Evolutionary conservation across 345 rosid genomes (phyloP), one percentile per base, ranked within the genome.

Genomic region (Aethionema arabicum): DNA sequence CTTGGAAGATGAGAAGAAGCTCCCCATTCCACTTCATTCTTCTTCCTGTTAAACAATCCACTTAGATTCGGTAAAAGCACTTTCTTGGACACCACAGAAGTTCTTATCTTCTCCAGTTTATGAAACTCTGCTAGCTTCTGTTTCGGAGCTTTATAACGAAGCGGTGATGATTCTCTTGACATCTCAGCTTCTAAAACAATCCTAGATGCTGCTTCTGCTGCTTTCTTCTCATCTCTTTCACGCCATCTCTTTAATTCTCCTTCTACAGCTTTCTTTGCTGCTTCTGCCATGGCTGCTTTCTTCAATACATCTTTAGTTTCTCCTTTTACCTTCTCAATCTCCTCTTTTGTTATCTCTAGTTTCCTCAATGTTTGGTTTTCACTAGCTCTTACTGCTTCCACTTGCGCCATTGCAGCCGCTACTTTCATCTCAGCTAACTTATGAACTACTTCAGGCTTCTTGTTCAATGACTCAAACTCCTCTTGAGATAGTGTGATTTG

Each of bases 251-350:
- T 74, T 16, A 92, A 93, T 71, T 92, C 98, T 73, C 95, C 98
- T 77, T 92, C 93, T 46, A 92, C 93, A 0, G 95, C 96, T 59
- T 59, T 82, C 82, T 81, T 89, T 21, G 98, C 98, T 40, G 96
- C 93, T 76, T 92, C 95, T 11, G 96, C 95, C 95, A 85, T 92
- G 69, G 86, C 85, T 48, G 96, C 96, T 76, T 79, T 85, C 84
- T 89, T 92, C 67, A 81, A 56, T 21, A 91, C 90, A 13, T 76
- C 89, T 42, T 67, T 66, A 12, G 93, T 84, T 68, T 88, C 89
- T 33, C 58, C 56, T 81, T 77, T 87, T 79, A 84, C 83, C 61
- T 85, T 90, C 67, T 79, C 82, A 2, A 92, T 87, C 83, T 92
- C 98, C 57, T 77, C 84, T 68, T 76, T 72, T 11, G 79, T 85